phyloP scores from a whole-genome alignment of 345 rosid species.

The Anastatica hierochuntica region DNA sequence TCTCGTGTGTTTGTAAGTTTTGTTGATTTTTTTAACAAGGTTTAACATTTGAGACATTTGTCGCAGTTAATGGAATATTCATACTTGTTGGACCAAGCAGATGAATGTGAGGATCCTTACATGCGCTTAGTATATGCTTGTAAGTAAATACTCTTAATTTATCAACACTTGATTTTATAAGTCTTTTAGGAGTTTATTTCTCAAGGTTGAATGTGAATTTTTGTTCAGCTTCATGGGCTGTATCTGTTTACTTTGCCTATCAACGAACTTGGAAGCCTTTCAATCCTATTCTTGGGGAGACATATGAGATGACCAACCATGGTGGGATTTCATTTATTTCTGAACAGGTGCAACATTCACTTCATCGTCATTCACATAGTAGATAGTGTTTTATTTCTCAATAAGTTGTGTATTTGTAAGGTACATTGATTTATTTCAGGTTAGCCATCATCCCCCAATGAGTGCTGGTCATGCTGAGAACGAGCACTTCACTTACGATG shows the following conservation, averaged over 20 bases:
- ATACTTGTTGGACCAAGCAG: conserved; percentile 68
- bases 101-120: conserved; percentile 85
- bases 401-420: not conserved
- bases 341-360: conserved; percentile 55
- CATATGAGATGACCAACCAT: conserved; percentile 75
- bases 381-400: not conserved
- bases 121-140: conserved; percentile 78
- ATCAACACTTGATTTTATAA: not conserved
- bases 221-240: conserved; percentile 66
- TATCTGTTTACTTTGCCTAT: conserved; percentile 73
- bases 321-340: conserved; percentile 66
- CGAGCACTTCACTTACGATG: conserved; percentile 71
- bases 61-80: conserved; percentile 86
- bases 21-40: not conserved
- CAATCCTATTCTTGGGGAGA: conserved; percentile 96
- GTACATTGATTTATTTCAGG: conserved; percentile 34
- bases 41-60: not conserved
- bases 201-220: conserved; percentile 6
- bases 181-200: not conserved
- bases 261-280: conserved; percentile 95
- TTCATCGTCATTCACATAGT: not conserved
- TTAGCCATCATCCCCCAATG: conserved; percentile 91
- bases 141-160: conserved; percentile 25
- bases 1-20: not conserved
- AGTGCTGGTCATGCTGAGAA: conserved; percentile 93